Base-by-base conservation (phyloP, 1,139 yeast species). In the Suhomyces panamericanus region DNA sequence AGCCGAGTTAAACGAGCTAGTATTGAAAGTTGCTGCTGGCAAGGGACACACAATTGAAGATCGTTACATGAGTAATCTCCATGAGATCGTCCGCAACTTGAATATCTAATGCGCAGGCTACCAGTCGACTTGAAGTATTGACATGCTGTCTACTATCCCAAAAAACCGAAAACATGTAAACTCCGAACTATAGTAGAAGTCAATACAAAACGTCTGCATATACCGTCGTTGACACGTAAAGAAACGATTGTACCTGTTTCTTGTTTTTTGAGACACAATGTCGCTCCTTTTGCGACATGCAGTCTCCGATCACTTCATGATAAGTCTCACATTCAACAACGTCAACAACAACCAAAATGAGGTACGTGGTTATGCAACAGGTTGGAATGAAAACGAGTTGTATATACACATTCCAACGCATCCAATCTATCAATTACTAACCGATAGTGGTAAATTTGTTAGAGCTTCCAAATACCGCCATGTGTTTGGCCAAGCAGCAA, bases 381-480 rank as follows among this genome's bases (percentile, higher is more conserved):
- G 15, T 28, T 13, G 13, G 16, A 13, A 13, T 29, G 15, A 11
- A 15, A 30, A 34, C 11, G 13, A 24, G 15, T 27, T 5, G 5
- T 2, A 11, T 6, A 12, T 14, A 13, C 17, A 20, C 28, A 10
- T 3, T 11, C 6, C 29, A 11, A 26, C 6, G 29, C 6, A 10
- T 3, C 29, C n/a, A 10, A 26, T 26, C 7, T 6, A 12, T 26
- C 34, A 39, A 14, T 9, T 31, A 49, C 54, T 50, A 51, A 51
- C 54, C 5, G 26, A 10, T 6, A 88, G 96, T 70, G 96, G 96
- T 37, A 85, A 87, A 65, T 89, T 90, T 63, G 98, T 93, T 35
- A 87, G 98, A 70, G 96, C 97, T 15, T 90, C 97, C 27, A 93
- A 93, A 63, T 93, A 84, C 63, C 88, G 99, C 63, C 98, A 93